Evolutionary conservation across 1,139 yeast species (phyloP).

Genomic region (Taphrina betulina): DNA sequence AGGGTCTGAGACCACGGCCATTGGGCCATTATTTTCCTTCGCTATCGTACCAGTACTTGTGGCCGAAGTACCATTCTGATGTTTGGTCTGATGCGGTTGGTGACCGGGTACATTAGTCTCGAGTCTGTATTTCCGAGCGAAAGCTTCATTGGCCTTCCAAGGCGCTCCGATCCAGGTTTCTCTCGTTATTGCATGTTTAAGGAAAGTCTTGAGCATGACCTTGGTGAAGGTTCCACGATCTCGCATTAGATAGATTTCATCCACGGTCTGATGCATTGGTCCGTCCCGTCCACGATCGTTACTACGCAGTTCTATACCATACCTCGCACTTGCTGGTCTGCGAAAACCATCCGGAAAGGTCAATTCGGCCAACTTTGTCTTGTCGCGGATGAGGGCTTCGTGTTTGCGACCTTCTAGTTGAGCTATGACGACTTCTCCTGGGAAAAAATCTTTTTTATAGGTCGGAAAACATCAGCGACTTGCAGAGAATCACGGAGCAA

Average conservation of each 20-base stretch:
- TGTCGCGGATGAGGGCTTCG: conserved; percentile 61
- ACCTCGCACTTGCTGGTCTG: conserved; percentile 65
- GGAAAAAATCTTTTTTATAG: conserved; percentile 81
- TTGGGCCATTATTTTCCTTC: conserved; percentile 7
- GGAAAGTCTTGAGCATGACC: conserved; percentile 82
- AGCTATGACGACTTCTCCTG: conserved; percentile 80
- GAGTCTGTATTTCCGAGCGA: conserved; percentile 46
- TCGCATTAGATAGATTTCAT: conserved; percentile 69
- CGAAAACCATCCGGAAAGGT: conserved; percentile 50
- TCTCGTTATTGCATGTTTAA: conserved; percentile 78
- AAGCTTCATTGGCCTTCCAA: conserved; percentile 87
- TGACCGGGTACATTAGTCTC: conserved; percentile 23
- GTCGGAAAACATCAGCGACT: conserved; percentile 44
- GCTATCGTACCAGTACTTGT: conserved; percentile 1
- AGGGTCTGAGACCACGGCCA: too few species aligned
- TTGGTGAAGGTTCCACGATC: conserved; percentile 88
- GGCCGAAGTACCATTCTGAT: conserved; percentile 37
- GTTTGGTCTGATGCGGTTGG: conserved; percentile 32
- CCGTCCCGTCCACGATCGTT: conserved; percentile 47
- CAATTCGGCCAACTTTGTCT: conserved; percentile 46
- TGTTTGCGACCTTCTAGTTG: conserved; percentile 48
- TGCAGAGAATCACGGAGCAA: too few species aligned
- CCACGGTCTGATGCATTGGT: conserved; percentile 57
- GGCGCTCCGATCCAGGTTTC: conserved; percentile 90
- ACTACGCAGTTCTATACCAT: conserved; percentile 66